A percentile compares a stretch with the other conserved stretches of the same genome.
Evolutionary conservation across 2,329 filamentous ascomycete genomes (phyloP).

Genomic region (Tothia fuscella): DNA sequence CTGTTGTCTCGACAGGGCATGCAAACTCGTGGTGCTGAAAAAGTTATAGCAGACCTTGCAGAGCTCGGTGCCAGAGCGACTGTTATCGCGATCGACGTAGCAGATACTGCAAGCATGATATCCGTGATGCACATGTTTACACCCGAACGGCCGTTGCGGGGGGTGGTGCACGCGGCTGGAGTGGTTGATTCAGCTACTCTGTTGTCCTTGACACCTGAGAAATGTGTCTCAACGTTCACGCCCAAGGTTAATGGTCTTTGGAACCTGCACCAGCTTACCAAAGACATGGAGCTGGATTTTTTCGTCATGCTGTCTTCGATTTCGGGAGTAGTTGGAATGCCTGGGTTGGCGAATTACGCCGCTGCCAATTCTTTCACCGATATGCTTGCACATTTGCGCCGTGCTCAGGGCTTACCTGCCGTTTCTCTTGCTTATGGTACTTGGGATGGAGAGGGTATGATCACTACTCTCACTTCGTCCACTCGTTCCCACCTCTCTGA

Average conservation of each 20-base stretch:
- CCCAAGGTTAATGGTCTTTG: neutral
- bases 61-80: neutral
- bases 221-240: neutral
- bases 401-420: conserved; percentile 27
- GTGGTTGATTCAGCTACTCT: neutral
- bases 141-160: neutral
- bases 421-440: conserved; percentile 32
- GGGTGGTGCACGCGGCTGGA: neutral
- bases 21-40: neutral
- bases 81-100: neutral
- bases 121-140: neutral
- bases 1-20: neutral
- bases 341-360: conserved; percentile 16
- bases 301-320: neutral
- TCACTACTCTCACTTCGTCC: no score
- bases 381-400: conserved; percentile 19
- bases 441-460: conserved; percentile 32
- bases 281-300: neutral
- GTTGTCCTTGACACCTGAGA: neutral
- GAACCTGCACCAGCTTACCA: neutral
- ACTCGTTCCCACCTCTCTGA: no score
- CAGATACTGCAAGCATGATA: neutral
- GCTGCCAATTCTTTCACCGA: conserved; percentile 25
- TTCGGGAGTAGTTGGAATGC: conserved; percentile 11
- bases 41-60: neutral